Evolutionary conservation across 2,329 filamentous ascomycete species (phyloP), one percentile per base, ranked within the genome.

Genomic region (Aspergillus sp.): DNA sequence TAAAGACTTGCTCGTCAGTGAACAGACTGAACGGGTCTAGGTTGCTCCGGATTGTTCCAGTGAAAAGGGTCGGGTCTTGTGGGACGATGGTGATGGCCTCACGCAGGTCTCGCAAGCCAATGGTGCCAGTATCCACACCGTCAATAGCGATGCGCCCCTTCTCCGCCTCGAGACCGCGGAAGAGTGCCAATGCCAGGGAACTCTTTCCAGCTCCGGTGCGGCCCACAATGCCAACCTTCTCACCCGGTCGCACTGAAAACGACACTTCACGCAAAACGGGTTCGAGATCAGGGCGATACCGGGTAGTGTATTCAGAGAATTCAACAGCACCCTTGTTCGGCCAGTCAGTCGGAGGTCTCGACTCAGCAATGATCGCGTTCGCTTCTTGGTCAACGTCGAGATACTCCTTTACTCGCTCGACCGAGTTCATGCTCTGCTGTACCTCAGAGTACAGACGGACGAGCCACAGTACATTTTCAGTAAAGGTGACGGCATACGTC

Each of bases 391-490:
- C 91, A 1, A 98, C 87, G 41, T 97, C 89, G 32, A 97, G 80
- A 63, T 97, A 98, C 66, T 98, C 93, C 73, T 95, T 94, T 63
- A 98, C 85, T 62, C 93, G 88, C 71, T 98, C 93, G 43, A 97
- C 90, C 2, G 91, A 91, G 71, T 98, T 98, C 93, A 98, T 97
- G 71, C 96, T 97, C 70, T 98, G 93, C 71, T 98, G 93, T 61
- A 97, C 96, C 63, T 88, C 83, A 0, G 90, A 86, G 66, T 98
- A 98, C 12, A 96, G 78, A 42, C 93, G 85, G 25, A 98, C 90
- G 47, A 97, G 83, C 93, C 93, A 98, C 15, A 98, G 74, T 5
- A 98, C 86, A 56, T 95, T 97, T 67, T 98, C 93, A 0, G 90
- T 95, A 62, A 98, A 98, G 1, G 88, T 91, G 57, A 98, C 88